Conservation (phyloP, 768 basidiomycete genomes). For the Phallus indusiatus region DNA sequence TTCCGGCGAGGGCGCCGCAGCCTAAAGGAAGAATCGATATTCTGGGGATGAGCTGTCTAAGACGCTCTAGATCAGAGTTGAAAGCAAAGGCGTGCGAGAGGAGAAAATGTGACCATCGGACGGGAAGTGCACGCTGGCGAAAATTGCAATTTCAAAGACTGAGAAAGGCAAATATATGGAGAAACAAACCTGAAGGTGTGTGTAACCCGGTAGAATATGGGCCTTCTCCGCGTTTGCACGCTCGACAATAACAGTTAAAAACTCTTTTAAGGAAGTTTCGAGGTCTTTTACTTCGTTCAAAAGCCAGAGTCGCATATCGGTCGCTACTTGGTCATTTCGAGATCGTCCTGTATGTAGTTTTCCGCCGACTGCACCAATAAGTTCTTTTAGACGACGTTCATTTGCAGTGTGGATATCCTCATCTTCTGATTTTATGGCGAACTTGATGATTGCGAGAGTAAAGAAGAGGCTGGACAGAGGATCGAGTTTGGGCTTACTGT, state of each 20-base stretch:
- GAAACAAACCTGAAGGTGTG: slow-evolving; percentile 80
- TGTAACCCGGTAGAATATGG: slow-evolving; percentile 89
- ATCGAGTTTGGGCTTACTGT: slow-evolving; percentile 36
- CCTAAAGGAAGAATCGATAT: slow-evolving; percentile 92
- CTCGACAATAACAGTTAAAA: slow-evolving; percentile 83
- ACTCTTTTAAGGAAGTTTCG: slow-evolving; percentile 57
- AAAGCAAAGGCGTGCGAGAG: slow-evolving; percentile 94
- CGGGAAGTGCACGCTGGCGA: slow-evolving; percentile 86
- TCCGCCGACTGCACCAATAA: slow-evolving; percentile 87
- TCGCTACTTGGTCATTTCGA: slow-evolving; percentile 97
- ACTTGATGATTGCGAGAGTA: slow-evolving; percentile 34
- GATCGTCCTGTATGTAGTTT: slow-evolving; percentile 97
- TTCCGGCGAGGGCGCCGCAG: slow-evolving; percentile 91
- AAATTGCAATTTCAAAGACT: neutral
- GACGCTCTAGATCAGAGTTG: slow-evolving; percentile 77
- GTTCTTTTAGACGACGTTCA: slow-evolving; percentile 85
- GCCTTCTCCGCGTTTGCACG: slow-evolving; percentile 92
- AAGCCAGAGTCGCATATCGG: slow-evolving; percentile 96
- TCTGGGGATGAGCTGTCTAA: slow-evolving; percentile 76
- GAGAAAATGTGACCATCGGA: slow-evolving; percentile 96
- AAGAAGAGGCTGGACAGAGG: neutral
- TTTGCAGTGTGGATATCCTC: slow-evolving; percentile 99
- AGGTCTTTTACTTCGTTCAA: slow-evolving; percentile 65
- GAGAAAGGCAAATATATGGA: neutral
- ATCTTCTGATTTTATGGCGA: slow-evolving; percentile 72